Base-by-base conservation (phyloP, 2,329 filamentous ascomycete genomes). In the Lomentospora prolificans region DNA sequence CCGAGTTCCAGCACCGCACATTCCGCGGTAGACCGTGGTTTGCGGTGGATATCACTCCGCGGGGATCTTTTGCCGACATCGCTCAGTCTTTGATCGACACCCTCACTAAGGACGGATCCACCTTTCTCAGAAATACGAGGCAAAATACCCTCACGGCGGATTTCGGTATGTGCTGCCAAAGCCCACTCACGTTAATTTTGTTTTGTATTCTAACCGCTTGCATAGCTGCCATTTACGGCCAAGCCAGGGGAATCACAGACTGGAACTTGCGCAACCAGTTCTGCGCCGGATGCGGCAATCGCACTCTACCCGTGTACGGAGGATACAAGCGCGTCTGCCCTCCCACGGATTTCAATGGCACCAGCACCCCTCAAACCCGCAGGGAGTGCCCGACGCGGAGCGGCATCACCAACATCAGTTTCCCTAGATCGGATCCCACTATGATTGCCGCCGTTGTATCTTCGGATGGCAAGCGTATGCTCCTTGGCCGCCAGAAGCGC, bases 391-490 rank as follows among this genome's bases (percentile, higher is more conserved):
- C 82, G 6, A 95, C 91, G 0, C 82, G 94, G 55, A 86, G 83
- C 39, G 90, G 89, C 25, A 74, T 99, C 50, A 95, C 90, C 30
- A 99, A 99, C 71, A 78, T 96, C 55, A 86, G 80, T 65, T 97
- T 96, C 76, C 92, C 92, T 2, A 83, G 91, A 53, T 96, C 92
- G 2, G 91, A 96, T 64, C 90, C 91, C 1, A 95, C 90, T 27
- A 90, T 97, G 68, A 99, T 99, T 71, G 91, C 95, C 72, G 92
- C 91, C 0, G 86, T 96, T 9, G 81, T 97, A 30, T 95, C 87
- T 55, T 77, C 85, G 53, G 89, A 95, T 62, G 87, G 87, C 52
- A 80, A 85, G 61, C 82, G 83, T 59, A 73, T 96, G 39, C 81
- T 99, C 6, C 85, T 99, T 0, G 94, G 94, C 36, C 85, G 94